Evolutionary conservation across 2,329 filamentous ascomycete genomes (phyloP).

Genomic region (Neobulgaria alba): DNA sequence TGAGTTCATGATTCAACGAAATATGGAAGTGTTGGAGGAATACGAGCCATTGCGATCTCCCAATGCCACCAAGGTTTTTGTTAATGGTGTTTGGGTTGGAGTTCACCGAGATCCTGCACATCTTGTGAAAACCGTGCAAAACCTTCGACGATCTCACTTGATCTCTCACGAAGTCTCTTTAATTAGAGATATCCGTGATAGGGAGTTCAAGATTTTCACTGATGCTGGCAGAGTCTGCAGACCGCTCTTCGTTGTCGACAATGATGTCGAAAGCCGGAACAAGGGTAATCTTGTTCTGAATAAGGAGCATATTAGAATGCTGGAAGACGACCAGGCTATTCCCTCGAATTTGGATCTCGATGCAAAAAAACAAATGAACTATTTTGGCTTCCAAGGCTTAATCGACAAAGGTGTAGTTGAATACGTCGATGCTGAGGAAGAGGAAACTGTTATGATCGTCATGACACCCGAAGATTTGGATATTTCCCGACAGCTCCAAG

Average conservation of each 20-base stretch:
- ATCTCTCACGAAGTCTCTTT: conserved; percentile 90
- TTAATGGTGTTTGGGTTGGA: conserved; percentile 97
- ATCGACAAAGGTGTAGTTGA: conserved; percentile 82
- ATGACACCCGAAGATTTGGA: conserved; percentile 97
- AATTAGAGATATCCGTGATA: conserved; percentile 90
- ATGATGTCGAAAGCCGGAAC: conserved; percentile 65
- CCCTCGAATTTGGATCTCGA: conserved; percentile 51
- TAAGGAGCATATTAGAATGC: conserved; percentile 69
- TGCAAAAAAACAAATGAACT: conserved; percentile 45
- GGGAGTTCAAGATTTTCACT: conserved; percentile 97
- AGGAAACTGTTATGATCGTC: conserved; percentile 97
- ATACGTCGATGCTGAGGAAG: conserved; percentile 95
- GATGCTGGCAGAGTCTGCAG: conserved; percentile 93
- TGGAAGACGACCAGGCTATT: conserved; percentile 65
- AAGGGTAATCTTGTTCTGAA: conserved; percentile 72
- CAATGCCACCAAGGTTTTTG: conserved; percentile 93
- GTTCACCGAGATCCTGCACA: conserved; percentile 84
- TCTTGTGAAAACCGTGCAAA: conserved; percentile 69
- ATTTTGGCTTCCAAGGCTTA: conserved; percentile 83
- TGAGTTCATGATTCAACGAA: conserved; percentile 90
- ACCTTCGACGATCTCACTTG: conserved; percentile 69
- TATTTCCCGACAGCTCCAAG: conserved; percentile 60
- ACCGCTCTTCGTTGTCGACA: conserved; percentile 88
- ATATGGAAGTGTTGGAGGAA: conserved; percentile 95
- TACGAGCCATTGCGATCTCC: conserved; percentile 81